Conservation (phyloP, 257 asterid genomes). For the Capsicum chinense region DNA sequence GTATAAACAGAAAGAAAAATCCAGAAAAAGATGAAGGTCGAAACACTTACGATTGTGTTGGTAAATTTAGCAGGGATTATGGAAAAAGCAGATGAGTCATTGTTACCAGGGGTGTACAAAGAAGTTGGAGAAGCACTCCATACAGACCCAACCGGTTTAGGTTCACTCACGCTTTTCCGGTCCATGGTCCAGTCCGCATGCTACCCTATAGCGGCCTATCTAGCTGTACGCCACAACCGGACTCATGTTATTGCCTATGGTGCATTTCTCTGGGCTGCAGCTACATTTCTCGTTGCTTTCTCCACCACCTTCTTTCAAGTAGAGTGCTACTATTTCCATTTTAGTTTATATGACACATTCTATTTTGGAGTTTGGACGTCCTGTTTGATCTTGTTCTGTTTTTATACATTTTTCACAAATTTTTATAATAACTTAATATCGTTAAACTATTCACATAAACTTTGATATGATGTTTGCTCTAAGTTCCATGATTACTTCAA, state of each 20-base stretch:
- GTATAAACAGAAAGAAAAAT: not conserved
- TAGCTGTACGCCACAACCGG: conserved; percentile 69
- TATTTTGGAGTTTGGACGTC: not conserved
- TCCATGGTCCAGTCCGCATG: conserved; percentile 74
- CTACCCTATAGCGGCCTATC: conserved; percentile 72
- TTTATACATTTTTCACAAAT: not conserved
- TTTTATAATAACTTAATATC: not conserved
- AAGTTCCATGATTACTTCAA: not conserved
- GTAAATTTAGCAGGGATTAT: conserved; percentile 77
- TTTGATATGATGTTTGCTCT: not conserved
- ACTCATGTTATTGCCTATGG: conserved; percentile 73
- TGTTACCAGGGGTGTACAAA: conserved; percentile 79
- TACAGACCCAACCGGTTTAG: conserved; percentile 69
- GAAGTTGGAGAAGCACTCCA: conserved; percentile 81
- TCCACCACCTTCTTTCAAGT: conserved; percentile 71
- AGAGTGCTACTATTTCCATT: not conserved
- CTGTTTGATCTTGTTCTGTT: not conserved
- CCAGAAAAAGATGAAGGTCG: conserved; percentile 49
- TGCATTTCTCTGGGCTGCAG: conserved; percentile 80
- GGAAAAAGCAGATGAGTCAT: conserved; percentile 84
- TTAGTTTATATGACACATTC: not conserved
- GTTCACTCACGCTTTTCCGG: conserved; percentile 72
- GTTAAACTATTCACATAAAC: not conserved
- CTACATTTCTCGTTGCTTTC: conserved; percentile 77
- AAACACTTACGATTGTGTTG: conserved; percentile 62